Base-by-base conservation (phyloP, 345 rosid species). In the Acer campestre region DNA sequence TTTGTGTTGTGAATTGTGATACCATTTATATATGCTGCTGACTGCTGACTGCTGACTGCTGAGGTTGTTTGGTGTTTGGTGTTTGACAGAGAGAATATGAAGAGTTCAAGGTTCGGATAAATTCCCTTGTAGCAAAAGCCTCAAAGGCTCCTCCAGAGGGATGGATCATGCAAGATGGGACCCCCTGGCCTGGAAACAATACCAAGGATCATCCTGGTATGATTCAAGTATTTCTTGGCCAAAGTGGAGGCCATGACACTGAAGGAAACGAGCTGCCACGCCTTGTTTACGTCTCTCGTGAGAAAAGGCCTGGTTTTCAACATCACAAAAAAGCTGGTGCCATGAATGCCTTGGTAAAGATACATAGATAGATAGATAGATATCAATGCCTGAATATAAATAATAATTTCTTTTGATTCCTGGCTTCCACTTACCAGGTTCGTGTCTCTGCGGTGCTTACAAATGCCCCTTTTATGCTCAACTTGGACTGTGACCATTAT, bases 121-220 rank as follows among this genome's bases (percentile, higher is more conserved):
- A 94, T 72, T 93, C 98, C 7, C 83, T 93, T 31, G 98, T 97
- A 46, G 98, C 98, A 4, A 97, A 90, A 76, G 95, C 97, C 14
- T 84, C 88, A 53, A 93, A 89, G 75, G 92, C 88, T 78, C 99
- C 99, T 16, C 74, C 86, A 56, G 98, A 90, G 75, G 99, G 98
- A 25, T 96, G 97, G 97, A 92, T 90, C 83, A 96, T 96, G 97
- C 98, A 87, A 84, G 98, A 97, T 84, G 99, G 98, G 64, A 94
- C 98, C 12, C 98, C 97, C 65, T 97, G 98, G 99, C 98, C 98
- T 14, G 99, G 98, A 78, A 97, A 97, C 91, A 97, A 97, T 78
- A 97, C 98, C 20, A 94, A 83, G 84, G 98, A 97, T 83, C 98
- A 93, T 18, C 99, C 98, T 7, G 98, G 99, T 46, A 94, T 97